Conservation (phyloP, 2,329 filamentous ascomycete genomes). For the Lasiodiplodia hormozganensis region DNA sequence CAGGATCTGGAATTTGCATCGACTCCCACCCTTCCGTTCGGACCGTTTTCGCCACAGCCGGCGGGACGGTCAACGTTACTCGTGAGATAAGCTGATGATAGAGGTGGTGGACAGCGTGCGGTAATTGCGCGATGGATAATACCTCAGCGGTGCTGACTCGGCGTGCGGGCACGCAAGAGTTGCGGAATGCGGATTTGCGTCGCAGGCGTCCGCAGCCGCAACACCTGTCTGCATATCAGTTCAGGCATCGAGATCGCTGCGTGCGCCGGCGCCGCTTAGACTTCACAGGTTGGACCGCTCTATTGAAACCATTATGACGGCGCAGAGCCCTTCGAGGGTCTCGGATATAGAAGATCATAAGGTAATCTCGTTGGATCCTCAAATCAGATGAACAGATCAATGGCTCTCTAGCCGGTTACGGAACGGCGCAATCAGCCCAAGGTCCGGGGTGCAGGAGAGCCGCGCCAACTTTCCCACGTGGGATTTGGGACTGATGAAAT, state of each 20-base stretch:
- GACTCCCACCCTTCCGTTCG: constrained; percentile 25
- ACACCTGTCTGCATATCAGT: constrained; percentile 4
- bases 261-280: constrained; percentile 9
- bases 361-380: constrained; percentile 28
- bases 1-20: constrained; percentile 29
- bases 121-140: constrained; percentile 24
- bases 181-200: neutral
- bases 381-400: constrained; percentile 25
- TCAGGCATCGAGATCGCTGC: neutral
- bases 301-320: constrained; percentile 15
- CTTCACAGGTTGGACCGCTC: constrained; percentile 8
- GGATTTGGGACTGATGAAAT: constrained; percentile 15
- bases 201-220: neutral
- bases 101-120: constrained; percentile 21
- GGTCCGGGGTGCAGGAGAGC: constrained; percentile 25
- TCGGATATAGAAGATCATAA: constrained; percentile 28
- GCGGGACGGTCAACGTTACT: constrained; percentile 28
- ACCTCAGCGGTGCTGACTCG: constrained; percentile 24
- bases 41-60: constrained; percentile 29
- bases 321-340: constrained; percentile 6
- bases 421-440: constrained; percentile 19
- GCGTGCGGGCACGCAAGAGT: constrained; percentile 7
- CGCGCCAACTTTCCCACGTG: constrained; percentile 23
- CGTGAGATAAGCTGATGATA: constrained; percentile 28
- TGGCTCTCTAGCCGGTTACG: constrained; percentile 12